Conservation (phyloP, 202 grass and related monocot genomes). For the Digitaria exilis region DNA sequence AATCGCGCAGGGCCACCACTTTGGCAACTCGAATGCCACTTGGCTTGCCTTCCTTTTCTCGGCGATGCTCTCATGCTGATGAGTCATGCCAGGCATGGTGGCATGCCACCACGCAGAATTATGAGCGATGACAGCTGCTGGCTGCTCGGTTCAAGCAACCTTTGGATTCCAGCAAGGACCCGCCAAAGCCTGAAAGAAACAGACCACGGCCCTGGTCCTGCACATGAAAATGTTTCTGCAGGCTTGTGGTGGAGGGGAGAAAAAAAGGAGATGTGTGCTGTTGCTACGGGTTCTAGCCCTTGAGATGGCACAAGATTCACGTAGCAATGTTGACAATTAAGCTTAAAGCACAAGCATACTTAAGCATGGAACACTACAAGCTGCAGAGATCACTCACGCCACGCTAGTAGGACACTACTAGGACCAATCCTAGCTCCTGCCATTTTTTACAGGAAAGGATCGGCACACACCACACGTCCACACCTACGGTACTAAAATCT, state of each 20-base stretch:
- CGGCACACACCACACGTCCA: constrained; percentile 25
- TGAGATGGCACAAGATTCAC: neutral
- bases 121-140: neutral
- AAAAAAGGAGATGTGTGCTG: neutral
- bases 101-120: constrained; percentile 26
- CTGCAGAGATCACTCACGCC: neutral
- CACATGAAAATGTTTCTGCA: constrained; percentile 32
- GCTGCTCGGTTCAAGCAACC: constrained; percentile 28
- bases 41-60: neutral
- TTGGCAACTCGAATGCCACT: neutral
- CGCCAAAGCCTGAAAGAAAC: constrained; percentile 20
- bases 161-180: constrained; percentile 46
- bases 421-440: constrained; percentile 56
- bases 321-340: neutral
- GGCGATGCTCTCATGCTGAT: neutral
- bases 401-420: no score
- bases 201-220: neutral
- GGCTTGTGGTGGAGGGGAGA: neutral
- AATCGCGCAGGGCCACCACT: neutral
- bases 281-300: neutral
- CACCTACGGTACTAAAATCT: neutral
- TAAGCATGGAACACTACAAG: neutral
- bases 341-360: neutral
- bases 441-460: constrained; percentile 63
- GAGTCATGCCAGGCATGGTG: no score